These are phyloP conservation scores for Scedosporium apiospermum DNA, from an alignment of 2,329 filamentous ascomycete species.

Conservation along the genomic window DNA sequence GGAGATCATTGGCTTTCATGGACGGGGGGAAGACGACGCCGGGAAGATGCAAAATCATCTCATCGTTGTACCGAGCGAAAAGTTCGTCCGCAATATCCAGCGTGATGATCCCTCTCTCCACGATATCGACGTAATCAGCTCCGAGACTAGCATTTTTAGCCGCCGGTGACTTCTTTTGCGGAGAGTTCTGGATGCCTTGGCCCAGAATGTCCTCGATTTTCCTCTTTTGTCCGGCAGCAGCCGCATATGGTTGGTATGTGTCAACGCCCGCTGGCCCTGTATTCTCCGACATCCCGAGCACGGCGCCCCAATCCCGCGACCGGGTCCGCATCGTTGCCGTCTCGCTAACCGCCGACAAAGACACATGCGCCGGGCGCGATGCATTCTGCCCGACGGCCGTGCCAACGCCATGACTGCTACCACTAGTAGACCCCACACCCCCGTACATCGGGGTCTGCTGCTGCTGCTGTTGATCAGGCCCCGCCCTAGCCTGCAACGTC, in stretches of 20 bases:
- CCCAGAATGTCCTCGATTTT: slow-evolving; percentile 11
- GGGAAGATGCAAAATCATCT: slow-evolving; percentile 53
- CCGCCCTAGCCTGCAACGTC: slow-evolving; percentile 44
- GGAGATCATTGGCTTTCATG: slow-evolving; percentile 44
- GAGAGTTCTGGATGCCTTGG: neutral
- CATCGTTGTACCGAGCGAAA: slow-evolving; percentile 47
- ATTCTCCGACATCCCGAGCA: neutral
- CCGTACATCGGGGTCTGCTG: neutral
- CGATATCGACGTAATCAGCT: slow-evolving; percentile 28
- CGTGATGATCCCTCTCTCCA: slow-evolving; percentile 51
- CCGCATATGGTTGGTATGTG: neutral
- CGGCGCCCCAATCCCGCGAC: neutral
- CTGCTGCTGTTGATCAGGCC: neutral
- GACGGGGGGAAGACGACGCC: slow-evolving; percentile 49
- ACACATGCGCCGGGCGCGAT: too few relatives aligned
- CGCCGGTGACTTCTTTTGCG: slow-evolving; percentile 6
- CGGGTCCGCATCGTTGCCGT: neutral
- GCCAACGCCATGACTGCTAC: neutral
- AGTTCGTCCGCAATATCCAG: slow-evolving; percentile 44
- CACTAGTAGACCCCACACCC: neutral
- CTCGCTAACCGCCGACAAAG: neutral
- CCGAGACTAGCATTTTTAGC: slow-evolving; percentile 9
- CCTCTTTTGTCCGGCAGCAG: slow-evolving; percentile 19
- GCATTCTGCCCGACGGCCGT: too few relatives aligned
- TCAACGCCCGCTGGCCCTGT: neutral